Base-by-base conservation (phyloP, 257 asterid genomes). In the Solanum boliviense region DNA sequence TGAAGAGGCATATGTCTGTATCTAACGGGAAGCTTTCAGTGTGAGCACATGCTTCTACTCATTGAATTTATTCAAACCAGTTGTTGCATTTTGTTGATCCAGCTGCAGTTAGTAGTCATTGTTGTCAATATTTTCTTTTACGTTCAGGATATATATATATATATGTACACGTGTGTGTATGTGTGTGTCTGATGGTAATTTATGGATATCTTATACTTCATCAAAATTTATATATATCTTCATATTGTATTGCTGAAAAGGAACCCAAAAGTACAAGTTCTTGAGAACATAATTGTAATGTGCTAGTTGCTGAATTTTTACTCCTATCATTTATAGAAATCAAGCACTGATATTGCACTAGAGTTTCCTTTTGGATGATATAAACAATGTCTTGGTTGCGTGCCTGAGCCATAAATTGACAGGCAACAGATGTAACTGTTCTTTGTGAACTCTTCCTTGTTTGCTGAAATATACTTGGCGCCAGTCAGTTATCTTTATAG, bases 21-120 rank as follows among this genome's bases (percentile, higher is more conserved):
- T 90, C 98, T 56, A 68, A 90, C 6, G 98, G 98, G 87, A 96
- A 95, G 91, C 97, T 96, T 38, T 91, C 88, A 56, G 99, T 93
- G 98, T 95, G 84, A 92, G 95, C 88, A 39, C 84, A 27, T 52
- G 74, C 9, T 73, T 71, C 68, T 72, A 72, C 81, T 85, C 78
- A 16, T 56, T 76, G 4, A 12, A 36, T 36, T 76, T 76, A 38
- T 38, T 23, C 23, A 36, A 76, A 75, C 56, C 83, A 9, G 34
- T 75, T 73, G 83, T 5, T 36, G 56, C 83, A 75, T 75, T 75
- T 75, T 75, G 52, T 75, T 75, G 83, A 36, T 75, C 21, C 58
- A 6, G n/a, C 82, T 38, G 84, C 58, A 1, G 20, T 36, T 36
- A 12, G 20, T 36, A 23, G 5, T 38, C 29, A 76, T 5, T 38